Conservation (phyloP, 164 flowering plant genomes). For the Vitis vinifera region ASM3070453v1 NC_081817.1:3087501-3088000, state of each 20-base stretch:
- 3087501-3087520: slow-evolving; percentile 15
- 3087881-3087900: no score
- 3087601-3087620: no score
- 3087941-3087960: no score
- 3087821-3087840: not conserved
- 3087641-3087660: not conserved
- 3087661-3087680: not conserved
- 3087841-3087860: not conserved
- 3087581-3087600: not conserved
- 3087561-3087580: not conserved
- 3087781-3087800: slow-evolving; percentile 3
- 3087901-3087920: no score
- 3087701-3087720: no score
- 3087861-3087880: not conserved
- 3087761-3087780: not conserved
- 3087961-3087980: no score
- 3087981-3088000: no score
- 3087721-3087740: not conserved
- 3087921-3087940: no score
- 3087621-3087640: not conserved
- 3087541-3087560: not conserved
- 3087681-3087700: not conserved
- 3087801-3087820: slow-evolving; percentile 6
- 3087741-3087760: not conserved
- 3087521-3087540: slow-evolving; percentile 1